A percentile compares a stretch with the other conserved stretches of the same genome.
These are phyloP conservation scores for Anthracocystis panici-leucophaei DNA, from an alignment of 1,284 basidiomycete genomes.

Conservation along the genomic window DNA sequence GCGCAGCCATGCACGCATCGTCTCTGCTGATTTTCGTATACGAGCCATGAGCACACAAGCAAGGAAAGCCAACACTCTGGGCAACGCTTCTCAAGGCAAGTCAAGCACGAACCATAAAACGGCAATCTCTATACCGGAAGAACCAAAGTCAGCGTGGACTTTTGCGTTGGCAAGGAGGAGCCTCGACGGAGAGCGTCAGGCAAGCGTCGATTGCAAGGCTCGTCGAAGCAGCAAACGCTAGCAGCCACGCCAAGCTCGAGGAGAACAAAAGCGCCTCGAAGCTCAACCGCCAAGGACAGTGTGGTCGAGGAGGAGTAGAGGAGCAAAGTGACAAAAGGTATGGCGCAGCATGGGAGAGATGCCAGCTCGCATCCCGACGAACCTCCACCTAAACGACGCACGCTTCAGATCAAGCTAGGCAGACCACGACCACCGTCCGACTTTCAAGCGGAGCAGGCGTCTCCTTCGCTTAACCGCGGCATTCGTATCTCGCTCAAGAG, in stretches of 20 bases:
- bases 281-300: too few relatives aligned
- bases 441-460: constrained; percentile 20
- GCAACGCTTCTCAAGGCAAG: constrained; percentile 3
- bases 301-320: not conserved
- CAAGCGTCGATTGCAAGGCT: not conserved
- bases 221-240: too few relatives aligned
- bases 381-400: constrained; percentile 31
- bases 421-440: constrained; percentile 28
- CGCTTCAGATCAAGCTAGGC: constrained; percentile 49
- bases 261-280: too few relatives aligned
- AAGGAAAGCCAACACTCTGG: constrained; percentile 14
- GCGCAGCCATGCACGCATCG: not conserved
- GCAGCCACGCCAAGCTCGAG: too few relatives aligned
- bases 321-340: constrained; percentile 8
- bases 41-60: constrained; percentile 6
- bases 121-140: constrained; percentile 9
- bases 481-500: constrained; percentile 51
- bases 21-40: constrained; percentile 5
- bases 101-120: not conserved
- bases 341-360: constrained; percentile 39
- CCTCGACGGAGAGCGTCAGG: not conserved
- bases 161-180: not conserved
- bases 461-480: constrained; percentile 36
- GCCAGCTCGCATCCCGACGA: constrained; percentile 38
- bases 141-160: not conserved